phyloP scores from a whole-genome alignment of 225 moss, liverwort and hornwort genomes.

The Sphagnum contortum region DNA sequence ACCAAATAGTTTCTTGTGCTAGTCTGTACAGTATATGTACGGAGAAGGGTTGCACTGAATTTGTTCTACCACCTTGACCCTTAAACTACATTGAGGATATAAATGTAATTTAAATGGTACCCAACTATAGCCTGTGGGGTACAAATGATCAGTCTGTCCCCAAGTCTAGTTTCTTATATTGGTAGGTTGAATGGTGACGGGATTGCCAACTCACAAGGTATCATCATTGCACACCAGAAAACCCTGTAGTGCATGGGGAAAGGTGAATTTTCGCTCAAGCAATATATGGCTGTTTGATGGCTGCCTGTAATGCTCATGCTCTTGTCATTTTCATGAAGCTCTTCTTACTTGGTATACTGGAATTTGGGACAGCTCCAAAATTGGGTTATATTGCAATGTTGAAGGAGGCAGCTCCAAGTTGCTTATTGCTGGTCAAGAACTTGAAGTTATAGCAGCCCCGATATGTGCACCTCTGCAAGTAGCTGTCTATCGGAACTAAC shows the following conservation, averaged over 20 bases:
- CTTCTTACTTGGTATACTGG: neutral
- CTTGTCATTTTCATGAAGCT: neutral
- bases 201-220: constrained; percentile 65
- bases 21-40: too few species aligned
- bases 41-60: too few species aligned
- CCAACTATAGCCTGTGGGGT: too few species aligned
- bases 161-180: too few species aligned
- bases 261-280: constrained; percentile 22
- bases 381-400: constrained; percentile 61
- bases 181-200: neutral
- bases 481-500: too few species aligned
- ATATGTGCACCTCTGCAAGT: constrained; percentile 9
- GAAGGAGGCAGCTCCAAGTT: constrained; percentile 72
- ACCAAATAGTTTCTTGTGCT: too few species aligned
- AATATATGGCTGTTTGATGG: neutral
- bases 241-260: constrained; percentile 80
- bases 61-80: too few species aligned
- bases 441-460: constrained; percentile 77
- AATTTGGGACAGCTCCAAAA: constrained; percentile 35
- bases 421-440: constrained; percentile 73
- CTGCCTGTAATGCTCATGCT: neutral
- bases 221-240: constrained; percentile 73
- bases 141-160: too few species aligned
- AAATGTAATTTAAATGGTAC: too few species aligned
- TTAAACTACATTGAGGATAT: too few species aligned